Evolutionary conservation across 176 grass and related monocot species (phyloP).

Genomic region (Hsuehochloa calcarea): DNA sequence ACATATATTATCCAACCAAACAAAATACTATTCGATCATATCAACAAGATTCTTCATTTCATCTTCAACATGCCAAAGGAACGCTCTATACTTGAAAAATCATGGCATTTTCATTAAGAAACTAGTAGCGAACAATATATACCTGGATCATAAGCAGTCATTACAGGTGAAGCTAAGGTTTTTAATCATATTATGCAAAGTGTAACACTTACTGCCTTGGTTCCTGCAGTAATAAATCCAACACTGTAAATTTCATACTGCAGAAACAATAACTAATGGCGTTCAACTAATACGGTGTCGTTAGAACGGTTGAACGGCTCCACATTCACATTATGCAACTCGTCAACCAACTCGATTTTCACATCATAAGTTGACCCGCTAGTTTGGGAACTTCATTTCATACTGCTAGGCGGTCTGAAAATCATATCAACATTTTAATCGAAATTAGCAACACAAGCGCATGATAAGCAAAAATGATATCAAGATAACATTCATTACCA

Average conservation of each 20-base stretch:
- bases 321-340: background rate
- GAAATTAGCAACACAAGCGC: background rate
- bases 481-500: conserved; percentile 46
- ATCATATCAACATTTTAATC: background rate
- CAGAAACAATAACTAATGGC: background rate
- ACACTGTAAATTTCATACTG: background rate
- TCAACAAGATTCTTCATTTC: too few species aligned
- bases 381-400: conserved; percentile 64
- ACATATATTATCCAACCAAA: too few species aligned
- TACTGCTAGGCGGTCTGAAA: conserved; percentile 68
- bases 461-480: background rate
- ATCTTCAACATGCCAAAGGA: too few species aligned
- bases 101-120: too few species aligned
- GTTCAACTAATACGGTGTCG: conserved; percentile 22
- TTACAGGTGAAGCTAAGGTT: too few species aligned
- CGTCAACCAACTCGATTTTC: background rate
- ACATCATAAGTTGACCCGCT: background rate
- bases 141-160: too few species aligned
- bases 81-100: too few species aligned
- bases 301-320: background rate
- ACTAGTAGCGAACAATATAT: too few species aligned
- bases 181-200: too few species aligned
- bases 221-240: background rate
- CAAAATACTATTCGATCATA: too few species aligned
- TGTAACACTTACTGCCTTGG: too few species aligned